Conservation (phyloP, 768 basidiomycete genomes). For the Roridomyces roridus region DNA sequence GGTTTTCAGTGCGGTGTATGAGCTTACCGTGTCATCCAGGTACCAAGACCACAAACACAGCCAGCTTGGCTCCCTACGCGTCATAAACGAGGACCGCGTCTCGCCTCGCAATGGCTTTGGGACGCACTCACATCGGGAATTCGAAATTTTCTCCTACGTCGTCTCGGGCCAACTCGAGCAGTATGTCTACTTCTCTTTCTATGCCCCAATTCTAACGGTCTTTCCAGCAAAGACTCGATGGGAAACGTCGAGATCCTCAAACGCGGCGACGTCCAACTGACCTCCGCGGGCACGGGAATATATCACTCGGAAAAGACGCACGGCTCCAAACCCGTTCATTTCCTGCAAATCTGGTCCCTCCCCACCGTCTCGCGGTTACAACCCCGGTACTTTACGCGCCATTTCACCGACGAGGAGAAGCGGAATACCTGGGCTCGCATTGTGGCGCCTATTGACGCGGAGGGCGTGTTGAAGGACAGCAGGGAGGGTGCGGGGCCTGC, state of each 20-base stretch:
- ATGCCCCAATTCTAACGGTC: neutral
- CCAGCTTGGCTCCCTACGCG: slow-evolving; percentile 75
- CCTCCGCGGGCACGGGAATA: slow-evolving; percentile 92
- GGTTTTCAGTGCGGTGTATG: slow-evolving; percentile 24
- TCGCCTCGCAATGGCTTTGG: no score
- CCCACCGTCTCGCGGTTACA: slow-evolving; percentile 51
- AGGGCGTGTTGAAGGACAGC: slow-evolving; percentile 57
- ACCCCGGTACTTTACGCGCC: slow-evolving; percentile 88
- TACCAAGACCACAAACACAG: slow-evolving; percentile 11
- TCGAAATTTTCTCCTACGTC: slow-evolving; percentile 93
- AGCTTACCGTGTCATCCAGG: slow-evolving; percentile 13
- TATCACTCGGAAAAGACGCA: slow-evolving; percentile 70
- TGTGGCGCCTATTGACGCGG: slow-evolving; percentile 73
- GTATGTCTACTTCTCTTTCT: slow-evolving; percentile 52
- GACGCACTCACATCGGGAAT: slow-evolving; percentile 82
- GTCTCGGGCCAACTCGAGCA: slow-evolving; percentile 82
- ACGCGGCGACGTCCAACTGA: slow-evolving; percentile 90
- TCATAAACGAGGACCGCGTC: slow-evolving; percentile 95
- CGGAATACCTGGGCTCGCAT: slow-evolving; percentile 70
- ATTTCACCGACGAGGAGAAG: slow-evolving; percentile 87
- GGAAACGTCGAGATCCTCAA: slow-evolving; percentile 88
- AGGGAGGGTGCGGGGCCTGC: slow-evolving; percentile 82
- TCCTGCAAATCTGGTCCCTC: slow-evolving; percentile 37
- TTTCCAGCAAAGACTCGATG: slow-evolving; percentile 84
- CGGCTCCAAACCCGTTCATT: no score